These are phyloP conservation scores for Penicillium polonicum DNA, from an alignment of 2,329 filamentous ascomycete genomes.

Conservation along the genomic window DNA sequence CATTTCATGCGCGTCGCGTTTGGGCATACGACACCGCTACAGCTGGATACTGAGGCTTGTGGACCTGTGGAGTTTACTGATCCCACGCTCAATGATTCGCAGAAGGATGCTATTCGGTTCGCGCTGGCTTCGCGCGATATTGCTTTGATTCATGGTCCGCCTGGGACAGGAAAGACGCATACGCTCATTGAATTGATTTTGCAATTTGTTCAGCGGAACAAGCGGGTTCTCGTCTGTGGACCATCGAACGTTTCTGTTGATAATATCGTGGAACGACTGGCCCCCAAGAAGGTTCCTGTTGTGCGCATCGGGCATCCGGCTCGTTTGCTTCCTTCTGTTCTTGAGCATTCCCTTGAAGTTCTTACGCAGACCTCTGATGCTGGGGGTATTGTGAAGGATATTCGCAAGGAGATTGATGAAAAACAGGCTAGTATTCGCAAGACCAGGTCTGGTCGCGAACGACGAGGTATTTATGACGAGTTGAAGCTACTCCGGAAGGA, in stretches of 20 bases:
- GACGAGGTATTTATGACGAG: conserved; percentile 78
- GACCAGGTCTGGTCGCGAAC: conserved; percentile 75
- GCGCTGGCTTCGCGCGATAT: conserved; percentile 78
- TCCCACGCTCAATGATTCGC: conserved; percentile 59
- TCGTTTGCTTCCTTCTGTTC: conserved; percentile 79
- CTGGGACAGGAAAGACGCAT: conserved; percentile 95
- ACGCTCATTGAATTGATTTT: conserved; percentile 92
- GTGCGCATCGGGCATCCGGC: conserved; percentile 91
- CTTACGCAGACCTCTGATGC: conserved; percentile 88
- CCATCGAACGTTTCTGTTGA: conserved; percentile 97
- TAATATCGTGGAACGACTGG: conserved; percentile 92
- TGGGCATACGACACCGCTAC: conserved; percentile 56
- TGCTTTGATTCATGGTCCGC: conserved; percentile 89
- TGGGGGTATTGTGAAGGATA: conserved; percentile 82
- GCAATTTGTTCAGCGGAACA: conserved; percentile 73
- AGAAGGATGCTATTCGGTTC: conserved; percentile 69
- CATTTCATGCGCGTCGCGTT: conserved; percentile 61
- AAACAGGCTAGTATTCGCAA: conserved; percentile 89
- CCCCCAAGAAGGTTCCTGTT: conserved; percentile 80
- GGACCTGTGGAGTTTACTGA: conserved; percentile 55
- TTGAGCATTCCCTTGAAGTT: conserved; percentile 87
- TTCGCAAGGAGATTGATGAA: conserved; percentile 87
- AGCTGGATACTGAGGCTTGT: conserved; percentile 47
- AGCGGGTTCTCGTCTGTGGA: conserved; percentile 85
- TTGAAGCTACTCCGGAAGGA: conserved; percentile 84